Conservation (phyloP, 2,329 filamentous ascomycete genomes). For the Neoarthrinium moseri region DNA sequence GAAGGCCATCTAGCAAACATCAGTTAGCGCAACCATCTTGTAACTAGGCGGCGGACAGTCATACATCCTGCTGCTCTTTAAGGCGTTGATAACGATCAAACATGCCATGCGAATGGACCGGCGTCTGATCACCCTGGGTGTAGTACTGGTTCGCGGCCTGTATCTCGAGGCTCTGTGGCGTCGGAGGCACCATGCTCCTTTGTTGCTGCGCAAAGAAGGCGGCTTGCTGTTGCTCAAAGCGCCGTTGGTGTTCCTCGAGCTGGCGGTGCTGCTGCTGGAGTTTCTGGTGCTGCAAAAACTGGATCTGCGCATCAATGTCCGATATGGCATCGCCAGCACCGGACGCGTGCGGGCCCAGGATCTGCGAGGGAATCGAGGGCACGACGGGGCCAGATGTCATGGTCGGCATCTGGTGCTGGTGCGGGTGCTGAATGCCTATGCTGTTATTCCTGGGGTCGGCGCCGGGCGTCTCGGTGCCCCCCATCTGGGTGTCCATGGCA, state of each 20-base stretch:
- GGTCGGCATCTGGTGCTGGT: conserved; percentile 45
- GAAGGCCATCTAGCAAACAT: conserved; percentile 61
- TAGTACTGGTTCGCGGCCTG: conserved; percentile 63
- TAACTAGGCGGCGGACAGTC: conserved; percentile 25
- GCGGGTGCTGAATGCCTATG: conserved; percentile 32
- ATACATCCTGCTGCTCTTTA: conserved; percentile 68
- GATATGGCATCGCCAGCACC: conserved; percentile 52
- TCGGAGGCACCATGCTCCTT: conserved; percentile 67
- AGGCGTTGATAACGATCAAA: conserved; percentile 66
- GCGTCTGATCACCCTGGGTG: conserved; percentile 50
- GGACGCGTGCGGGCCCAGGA: conserved; percentile 40
- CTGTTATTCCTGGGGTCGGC: too few relatives aligned
- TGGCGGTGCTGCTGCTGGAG: conserved; percentile 60
- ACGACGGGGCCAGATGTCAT: conserved; percentile 48
- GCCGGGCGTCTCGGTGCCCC: conserved; percentile 39
- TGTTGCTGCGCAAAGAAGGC: conserved; percentile 53
- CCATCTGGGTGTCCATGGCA: conserved; percentile 49
- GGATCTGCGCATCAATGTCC: conserved; percentile 64
- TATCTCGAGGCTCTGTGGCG: conserved; percentile 78
- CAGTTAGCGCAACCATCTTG: background rate
- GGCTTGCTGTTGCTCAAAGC: conserved; percentile 38
- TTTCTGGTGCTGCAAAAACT: conserved; percentile 63
- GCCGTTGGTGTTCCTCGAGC: conserved; percentile 54
- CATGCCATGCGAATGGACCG: conserved; percentile 55
- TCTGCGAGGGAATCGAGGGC: conserved; percentile 43